These are phyloP conservation scores for Tricholoma bakamatsutake DNA, from an alignment of 768 basidiomycete species.

Conservation along the genomic window DNA sequence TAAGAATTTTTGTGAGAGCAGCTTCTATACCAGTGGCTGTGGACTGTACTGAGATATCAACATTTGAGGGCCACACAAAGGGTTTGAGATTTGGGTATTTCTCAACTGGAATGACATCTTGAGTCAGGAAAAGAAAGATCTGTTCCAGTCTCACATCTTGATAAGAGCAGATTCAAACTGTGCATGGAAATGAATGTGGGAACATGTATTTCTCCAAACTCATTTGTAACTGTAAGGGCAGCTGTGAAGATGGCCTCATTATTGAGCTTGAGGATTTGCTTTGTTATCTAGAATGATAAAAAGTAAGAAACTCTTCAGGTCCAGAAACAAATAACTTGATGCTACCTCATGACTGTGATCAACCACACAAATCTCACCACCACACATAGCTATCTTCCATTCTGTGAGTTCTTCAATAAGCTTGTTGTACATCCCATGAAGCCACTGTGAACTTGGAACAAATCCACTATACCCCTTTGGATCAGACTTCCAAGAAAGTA, in stretches of 20 bases:
- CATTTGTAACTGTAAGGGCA: not conserved
- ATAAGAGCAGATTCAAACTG: not conserved
- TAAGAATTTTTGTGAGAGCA: slow-evolving; percentile 11
- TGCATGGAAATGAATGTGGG: not conserved
- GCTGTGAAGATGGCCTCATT: not conserved
- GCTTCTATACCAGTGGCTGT: slow-evolving; percentile 11
- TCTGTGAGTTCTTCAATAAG: not conserved
- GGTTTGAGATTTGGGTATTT: slow-evolving; percentile 18
- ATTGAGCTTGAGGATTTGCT: not conserved
- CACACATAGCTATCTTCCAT: not conserved
- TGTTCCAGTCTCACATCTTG: not conserved
- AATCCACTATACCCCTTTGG: not conserved
- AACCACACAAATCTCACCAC: not conserved
- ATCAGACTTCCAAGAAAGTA: not conserved
- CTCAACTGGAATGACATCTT: slow-evolving; percentile 13
- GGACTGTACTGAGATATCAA: slow-evolving; percentile 8
- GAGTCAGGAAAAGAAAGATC: slow-evolving; percentile 7
- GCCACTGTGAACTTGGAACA: not conserved
- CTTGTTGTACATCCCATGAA: not conserved
- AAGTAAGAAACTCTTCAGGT: not conserved
- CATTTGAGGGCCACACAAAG: slow-evolving; percentile 11
- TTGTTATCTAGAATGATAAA: not conserved
- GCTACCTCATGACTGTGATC: not conserved
- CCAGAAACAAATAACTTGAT: not conserved
- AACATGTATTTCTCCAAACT: not conserved